phyloP scores from a whole-genome alignment of 2,329 filamentous ascomycete genomes.

The Trichoderma simmonsii region DNA sequence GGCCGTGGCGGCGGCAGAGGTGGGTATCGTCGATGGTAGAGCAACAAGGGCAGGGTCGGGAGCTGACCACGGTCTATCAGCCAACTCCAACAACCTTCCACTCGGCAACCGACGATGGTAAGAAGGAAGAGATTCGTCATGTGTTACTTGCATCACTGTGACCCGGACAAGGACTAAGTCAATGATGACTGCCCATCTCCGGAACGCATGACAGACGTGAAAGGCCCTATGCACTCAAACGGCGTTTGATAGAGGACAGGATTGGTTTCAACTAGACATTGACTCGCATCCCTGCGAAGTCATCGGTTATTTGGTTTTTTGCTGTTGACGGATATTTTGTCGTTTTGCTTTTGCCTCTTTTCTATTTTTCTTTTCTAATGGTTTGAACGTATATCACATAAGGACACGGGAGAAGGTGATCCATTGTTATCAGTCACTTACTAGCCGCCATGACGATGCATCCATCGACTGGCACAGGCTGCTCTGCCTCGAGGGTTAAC shows the following conservation, averaged over 20 bases:
- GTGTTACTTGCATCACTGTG: not conserved
- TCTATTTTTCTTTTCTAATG: constrained; percentile 19
- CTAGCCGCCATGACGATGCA: constrained; percentile 10
- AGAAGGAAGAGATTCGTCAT: constrained; percentile 23
- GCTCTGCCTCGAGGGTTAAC: constrained; percentile 10
- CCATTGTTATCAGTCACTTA: constrained; percentile 14
- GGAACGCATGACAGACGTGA: constrained; percentile 7
- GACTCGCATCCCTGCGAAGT: constrained; percentile 14
- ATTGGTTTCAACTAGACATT: constrained; percentile 25
- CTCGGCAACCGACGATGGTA: constrained; percentile 52
- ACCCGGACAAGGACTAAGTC: constrained; percentile 6
- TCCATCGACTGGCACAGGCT: constrained; percentile 4
- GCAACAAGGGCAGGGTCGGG: constrained; percentile 30
- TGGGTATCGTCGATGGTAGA: constrained; percentile 40
- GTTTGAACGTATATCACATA: constrained; percentile 17
- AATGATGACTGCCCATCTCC: not conserved
- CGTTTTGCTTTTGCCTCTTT: constrained; percentile 9
- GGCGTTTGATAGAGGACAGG: constrained; percentile 35
- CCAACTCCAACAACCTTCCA: constrained; percentile 50
- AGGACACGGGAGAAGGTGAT: constrained; percentile 7
- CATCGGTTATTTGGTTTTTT: constrained; percentile 21
- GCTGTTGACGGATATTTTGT: constrained; percentile 17
- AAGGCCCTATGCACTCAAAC: constrained; percentile 24
- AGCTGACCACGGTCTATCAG: constrained; percentile 37
- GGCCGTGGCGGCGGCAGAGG: constrained; percentile 55